Evolutionary conservation across 2,329 filamentous ascomycete species (phyloP).

Genomic region (Talaromyces sp.): DNA sequence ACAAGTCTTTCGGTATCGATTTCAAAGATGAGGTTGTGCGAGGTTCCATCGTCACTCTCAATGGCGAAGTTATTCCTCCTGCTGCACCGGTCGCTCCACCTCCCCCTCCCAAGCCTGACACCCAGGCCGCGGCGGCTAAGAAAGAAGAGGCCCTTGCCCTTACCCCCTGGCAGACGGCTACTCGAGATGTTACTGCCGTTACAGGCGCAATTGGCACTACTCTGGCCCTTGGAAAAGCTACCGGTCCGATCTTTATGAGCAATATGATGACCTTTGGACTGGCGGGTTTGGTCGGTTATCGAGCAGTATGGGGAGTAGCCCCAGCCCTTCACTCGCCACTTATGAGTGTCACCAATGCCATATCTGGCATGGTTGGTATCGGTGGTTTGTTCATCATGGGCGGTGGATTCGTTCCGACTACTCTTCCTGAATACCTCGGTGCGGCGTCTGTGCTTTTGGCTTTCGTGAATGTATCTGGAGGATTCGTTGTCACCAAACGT

Average conservation of each 20-base stretch:
- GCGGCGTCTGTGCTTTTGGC: slow-evolving; percentile 79
- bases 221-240: slow-evolving; percentile 76
- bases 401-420: slow-evolving; percentile 75
- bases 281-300: slow-evolving; percentile 82
- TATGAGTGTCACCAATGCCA: slow-evolving; percentile 93
- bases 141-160: slow-evolving; percentile 66
- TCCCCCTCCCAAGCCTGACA: slow-evolving; percentile 54
- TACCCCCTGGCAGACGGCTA: slow-evolving; percentile 80
- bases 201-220: slow-evolving; percentile 77
- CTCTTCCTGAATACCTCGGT: slow-evolving; percentile 76
- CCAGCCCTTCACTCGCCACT: slow-evolving; percentile 84
- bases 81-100: slow-evolving; percentile 70
- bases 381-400: slow-evolving; percentile 89
- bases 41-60: slow-evolving; percentile 78
- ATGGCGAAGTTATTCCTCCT: slow-evolving; percentile 74
- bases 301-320: slow-evolving; percentile 82
- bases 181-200: slow-evolving; percentile 72
- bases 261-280: slow-evolving; percentile 85
- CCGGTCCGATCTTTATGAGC: slow-evolving; percentile 81
- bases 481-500: slow-evolving; percentile 87
- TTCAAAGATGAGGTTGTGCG: slow-evolving; percentile 83
- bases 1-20: slow-evolving; percentile 79
- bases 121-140: slow-evolving; percentile 50
- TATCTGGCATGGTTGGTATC: slow-evolving; percentile 87
- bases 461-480: slow-evolving; percentile 85